Evolutionary conservation across 2,329 filamentous ascomycete species (phyloP).

Genomic region (Trichoderma hamatum): DNA sequence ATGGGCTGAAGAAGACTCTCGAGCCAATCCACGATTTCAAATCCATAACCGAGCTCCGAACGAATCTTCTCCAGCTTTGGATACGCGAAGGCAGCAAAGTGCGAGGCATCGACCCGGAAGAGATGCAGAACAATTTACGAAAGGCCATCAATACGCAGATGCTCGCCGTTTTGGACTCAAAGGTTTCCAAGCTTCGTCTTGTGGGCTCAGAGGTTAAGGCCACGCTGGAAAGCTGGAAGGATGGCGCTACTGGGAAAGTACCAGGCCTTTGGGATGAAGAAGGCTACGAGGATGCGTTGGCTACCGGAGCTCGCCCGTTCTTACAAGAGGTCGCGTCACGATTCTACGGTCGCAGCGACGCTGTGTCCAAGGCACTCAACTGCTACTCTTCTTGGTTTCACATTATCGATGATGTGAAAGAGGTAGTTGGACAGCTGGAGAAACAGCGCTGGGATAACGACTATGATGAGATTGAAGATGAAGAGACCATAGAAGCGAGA

Average conservation of each 20-base stretch:
- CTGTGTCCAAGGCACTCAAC: conserved; percentile 63
- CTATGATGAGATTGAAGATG: conserved; percentile 72
- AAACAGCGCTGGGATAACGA: conserved; percentile 77
- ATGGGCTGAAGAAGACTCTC: conserved; percentile 65
- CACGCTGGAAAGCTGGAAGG: conserved; percentile 63
- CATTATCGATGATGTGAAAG: conserved; percentile 69
- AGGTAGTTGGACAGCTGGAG: conserved; percentile 65
- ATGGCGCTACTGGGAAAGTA: conserved; percentile 53
- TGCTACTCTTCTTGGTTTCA: conserved; percentile 73
- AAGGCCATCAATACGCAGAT: conserved; percentile 70
- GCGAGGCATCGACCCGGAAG: conserved; percentile 66
- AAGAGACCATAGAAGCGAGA: conserved; percentile 67
- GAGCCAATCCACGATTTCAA: conserved; percentile 66
- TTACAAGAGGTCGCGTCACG: conserved; percentile 69
- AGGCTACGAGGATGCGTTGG: conserved; percentile 66
- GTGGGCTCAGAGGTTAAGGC: conserved; percentile 67
- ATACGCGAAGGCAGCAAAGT: conserved; percentile 68
- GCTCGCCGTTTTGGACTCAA: conserved; percentile 62
- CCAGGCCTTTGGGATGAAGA: conserved; percentile 68
- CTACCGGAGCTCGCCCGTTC: conserved; percentile 67
- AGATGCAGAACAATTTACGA: conserved; percentile 70
- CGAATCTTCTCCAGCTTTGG: conserved; percentile 73
- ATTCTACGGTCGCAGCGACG: conserved; percentile 71
- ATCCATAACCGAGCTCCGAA: conserved; percentile 69
- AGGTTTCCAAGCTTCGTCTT: conserved; percentile 65